These are phyloP conservation scores for Ganoderma lingzhi DNA, from an alignment of 1,284 basidiomycete species.

Conservation along the genomic window DNA sequence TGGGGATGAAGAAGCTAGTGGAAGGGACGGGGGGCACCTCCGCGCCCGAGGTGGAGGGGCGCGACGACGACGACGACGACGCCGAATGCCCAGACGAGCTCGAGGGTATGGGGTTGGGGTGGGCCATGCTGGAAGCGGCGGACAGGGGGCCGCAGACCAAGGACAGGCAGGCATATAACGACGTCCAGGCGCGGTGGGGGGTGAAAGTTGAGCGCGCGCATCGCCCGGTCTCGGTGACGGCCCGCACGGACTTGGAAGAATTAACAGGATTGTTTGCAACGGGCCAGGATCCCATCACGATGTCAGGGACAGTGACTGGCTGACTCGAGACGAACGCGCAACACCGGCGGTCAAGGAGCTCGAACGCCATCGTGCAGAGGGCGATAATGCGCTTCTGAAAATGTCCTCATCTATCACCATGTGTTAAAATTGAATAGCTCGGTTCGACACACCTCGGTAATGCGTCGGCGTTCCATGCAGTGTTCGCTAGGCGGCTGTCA, in stretches of 20 bases:
- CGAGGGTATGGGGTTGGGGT: conserved; percentile 10
- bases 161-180: conserved; percentile 5
- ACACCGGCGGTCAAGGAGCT: conserved; percentile 9
- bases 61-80: conserved; percentile 10
- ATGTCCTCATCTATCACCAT: conserved; percentile 10
- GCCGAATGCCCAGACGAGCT: conserved; percentile 12
- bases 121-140: conserved; percentile 16
- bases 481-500: not conserved
- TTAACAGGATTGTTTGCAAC: not conserved
- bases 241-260: conserved; percentile 1
- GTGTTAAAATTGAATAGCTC: conserved; percentile 5
- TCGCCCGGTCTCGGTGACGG: conserved; percentile 11
- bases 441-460: conserved; percentile 1
- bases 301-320: conserved; percentile 12
- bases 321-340: conserved; percentile 7
- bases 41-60: conserved; percentile 17
- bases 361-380: not conserved
- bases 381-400: conserved; percentile 5
- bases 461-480: not conserved
- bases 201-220: conserved; percentile 3
- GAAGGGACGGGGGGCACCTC: conserved; percentile 28
- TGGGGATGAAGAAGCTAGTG: conserved; percentile 39
- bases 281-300: conserved; percentile 4
- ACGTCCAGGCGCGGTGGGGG: not conserved
- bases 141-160: not conserved